Percentiles rank a stretch among this genome's conserved stretches.
Conservation (phyloP, 441 rosid species). For the Eruca vesicaria region DNA sequence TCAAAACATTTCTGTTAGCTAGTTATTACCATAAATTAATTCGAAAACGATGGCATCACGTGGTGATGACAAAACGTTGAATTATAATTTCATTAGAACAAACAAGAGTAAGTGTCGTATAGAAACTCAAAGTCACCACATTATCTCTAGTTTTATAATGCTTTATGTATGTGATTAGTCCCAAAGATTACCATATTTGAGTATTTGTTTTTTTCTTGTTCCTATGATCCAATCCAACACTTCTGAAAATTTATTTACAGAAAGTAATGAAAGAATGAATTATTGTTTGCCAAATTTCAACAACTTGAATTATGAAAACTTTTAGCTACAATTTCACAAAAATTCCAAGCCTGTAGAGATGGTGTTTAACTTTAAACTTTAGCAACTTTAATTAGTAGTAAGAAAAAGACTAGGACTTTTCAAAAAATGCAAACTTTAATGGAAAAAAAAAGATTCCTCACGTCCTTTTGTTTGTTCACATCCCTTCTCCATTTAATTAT, state of each 20-base stretch:
- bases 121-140: not conserved
- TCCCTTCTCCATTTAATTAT: slow-evolving; percentile 8
- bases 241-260: not conserved
- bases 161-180: not conserved
- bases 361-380: not conserved
- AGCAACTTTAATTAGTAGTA: slow-evolving; percentile 18
- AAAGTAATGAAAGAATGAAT: not conserved
- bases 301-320: not conserved
- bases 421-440: slow-evolving; percentile 2
- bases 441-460: slow-evolving; percentile 22
- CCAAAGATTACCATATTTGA: not conserved
- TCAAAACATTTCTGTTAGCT: slow-evolving; percentile 16
- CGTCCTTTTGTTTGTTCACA: slow-evolving; percentile 10
- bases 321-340: not conserved
- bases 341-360: not conserved
- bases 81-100: not conserved
- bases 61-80: not conserved
- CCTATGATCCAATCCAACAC: slow-evolving; percentile 4
- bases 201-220: not conserved
- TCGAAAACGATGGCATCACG: slow-evolving; percentile 20
- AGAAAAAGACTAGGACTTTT: slow-evolving; percentile 20
- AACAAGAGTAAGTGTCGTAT: not conserved
- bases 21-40: not conserved
- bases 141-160: not conserved
- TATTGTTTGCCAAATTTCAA: slow-evolving; percentile 10